phyloP scores from a whole-genome alignment of 371 early-diverging fungal genomes.

The Nematocida major region DNA sequence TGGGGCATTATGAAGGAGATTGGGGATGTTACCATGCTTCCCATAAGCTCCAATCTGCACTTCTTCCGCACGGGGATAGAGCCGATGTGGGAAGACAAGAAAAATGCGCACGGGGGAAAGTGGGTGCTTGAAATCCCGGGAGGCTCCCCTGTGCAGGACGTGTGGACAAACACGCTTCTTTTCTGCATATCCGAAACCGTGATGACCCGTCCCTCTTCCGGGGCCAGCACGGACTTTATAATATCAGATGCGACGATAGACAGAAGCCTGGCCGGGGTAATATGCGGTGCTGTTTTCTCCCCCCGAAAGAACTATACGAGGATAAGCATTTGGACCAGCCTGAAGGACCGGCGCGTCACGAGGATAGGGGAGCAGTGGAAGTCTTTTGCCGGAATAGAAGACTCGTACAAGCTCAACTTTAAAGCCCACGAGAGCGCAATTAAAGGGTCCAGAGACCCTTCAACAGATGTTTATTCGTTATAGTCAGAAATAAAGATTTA shows the following conservation, averaged over 20 bases:
- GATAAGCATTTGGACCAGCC: constrained; percentile 43
- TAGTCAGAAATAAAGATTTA: background rate
- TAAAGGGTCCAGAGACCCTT: constrained; percentile 33
- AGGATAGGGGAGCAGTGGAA: constrained; percentile 47
- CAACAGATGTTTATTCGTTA: constrained; percentile 28
- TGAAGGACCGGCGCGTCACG: constrained; percentile 28
- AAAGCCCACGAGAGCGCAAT: constrained; percentile 51
- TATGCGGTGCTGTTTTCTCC: constrained; percentile 51
- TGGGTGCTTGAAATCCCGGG: constrained; percentile 73
- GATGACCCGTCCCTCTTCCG: background rate
- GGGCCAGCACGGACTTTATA: background rate
- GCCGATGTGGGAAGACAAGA: constrained; percentile 98
- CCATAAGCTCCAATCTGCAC: constrained; percentile 75
- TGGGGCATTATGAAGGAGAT: constrained; percentile 43
- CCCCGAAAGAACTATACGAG: constrained; percentile 48
- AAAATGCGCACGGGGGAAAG: constrained; percentile 85
- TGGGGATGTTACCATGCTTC: constrained; percentile 65
- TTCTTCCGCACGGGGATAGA: constrained; percentile 86
- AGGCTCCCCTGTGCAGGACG: background rate
- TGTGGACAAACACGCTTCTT: constrained; percentile 37
- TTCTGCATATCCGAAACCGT: constrained; percentile 31
- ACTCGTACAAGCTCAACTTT: constrained; percentile 16
- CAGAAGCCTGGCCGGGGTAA: background rate
- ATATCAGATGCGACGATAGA: constrained; percentile 16
- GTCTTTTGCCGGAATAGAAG: constrained; percentile 14